phyloP scores from a whole-genome alignment of 768 basidiomycete species.

The Calvatia gigantea region DNA sequence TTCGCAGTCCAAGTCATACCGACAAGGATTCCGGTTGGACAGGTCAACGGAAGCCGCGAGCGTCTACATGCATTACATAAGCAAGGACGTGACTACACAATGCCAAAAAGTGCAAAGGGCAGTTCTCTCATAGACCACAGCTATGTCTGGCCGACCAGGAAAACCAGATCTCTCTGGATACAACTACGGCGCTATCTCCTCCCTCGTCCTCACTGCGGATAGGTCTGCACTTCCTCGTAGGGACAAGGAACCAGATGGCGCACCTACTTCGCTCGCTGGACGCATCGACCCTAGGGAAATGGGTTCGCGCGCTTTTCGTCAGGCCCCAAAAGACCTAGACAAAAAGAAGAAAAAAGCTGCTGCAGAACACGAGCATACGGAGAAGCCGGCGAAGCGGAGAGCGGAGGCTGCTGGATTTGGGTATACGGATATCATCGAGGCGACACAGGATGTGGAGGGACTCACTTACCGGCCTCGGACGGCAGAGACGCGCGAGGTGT shows the following conservation, averaged over 20 bases:
- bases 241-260: constrained; percentile 96
- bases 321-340: constrained; percentile 82
- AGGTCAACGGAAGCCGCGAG: too few relatives aligned
- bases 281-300: constrained; percentile 87
- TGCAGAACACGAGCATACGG: constrained; percentile 53
- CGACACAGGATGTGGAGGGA: constrained; percentile 91
- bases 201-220: constrained; percentile 91
- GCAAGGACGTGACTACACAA: not conserved
- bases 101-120: not conserved
- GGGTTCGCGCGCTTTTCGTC: constrained; percentile 85
- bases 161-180: constrained; percentile 86
- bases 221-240: constrained; percentile 75
- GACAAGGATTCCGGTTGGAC: too few relatives aligned
- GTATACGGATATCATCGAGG: constrained; percentile 90
- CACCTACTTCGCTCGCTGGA: constrained; percentile 89
- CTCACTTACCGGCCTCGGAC: constrained; percentile 91
- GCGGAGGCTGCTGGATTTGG: constrained; percentile 65
- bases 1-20: too few relatives aligned
- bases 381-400: constrained; percentile 58
- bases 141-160: constrained; percentile 32
- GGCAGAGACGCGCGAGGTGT: constrained; percentile 90
- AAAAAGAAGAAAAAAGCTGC: constrained; percentile 91
- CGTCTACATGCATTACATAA: not conserved
- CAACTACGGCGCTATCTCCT: constrained; percentile 95
- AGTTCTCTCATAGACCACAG: constrained; percentile 6